phyloP scores from a whole-genome alignment of 345 rosid species.

The Boechera divaricarpa region DNA sequence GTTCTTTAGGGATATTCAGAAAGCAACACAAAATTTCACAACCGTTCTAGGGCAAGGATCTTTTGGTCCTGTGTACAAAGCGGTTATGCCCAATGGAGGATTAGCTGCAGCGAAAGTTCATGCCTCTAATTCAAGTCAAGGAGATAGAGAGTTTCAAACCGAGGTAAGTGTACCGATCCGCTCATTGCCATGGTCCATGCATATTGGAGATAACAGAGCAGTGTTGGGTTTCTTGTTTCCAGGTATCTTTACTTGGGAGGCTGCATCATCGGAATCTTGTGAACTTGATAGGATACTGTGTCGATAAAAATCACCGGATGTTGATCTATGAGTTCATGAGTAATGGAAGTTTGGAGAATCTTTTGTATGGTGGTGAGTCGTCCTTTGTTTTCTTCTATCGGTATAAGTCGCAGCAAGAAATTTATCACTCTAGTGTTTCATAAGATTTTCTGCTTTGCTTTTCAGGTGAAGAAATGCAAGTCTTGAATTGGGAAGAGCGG shows the following conservation, averaged over 20 bases:
- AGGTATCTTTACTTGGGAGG: conserved; percentile 91
- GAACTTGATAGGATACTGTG: conserved; percentile 87
- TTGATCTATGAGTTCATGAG: conserved; percentile 95
- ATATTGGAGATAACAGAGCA: conserved; percentile 13
- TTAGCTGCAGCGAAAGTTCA: conserved; percentile 88
- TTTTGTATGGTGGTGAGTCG: conserved; percentile 69
- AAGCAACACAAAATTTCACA: conserved; percentile 87
- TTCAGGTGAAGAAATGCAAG: conserved; percentile 56
- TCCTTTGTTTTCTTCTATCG: not conserved
- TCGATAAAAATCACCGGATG: conserved; percentile 82
- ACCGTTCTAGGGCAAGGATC: conserved; percentile 89
- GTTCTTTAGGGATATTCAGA: conserved; percentile 88
- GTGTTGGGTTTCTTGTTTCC: conserved; percentile 36
- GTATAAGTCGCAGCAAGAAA: not conserved
- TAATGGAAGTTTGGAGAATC: conserved; percentile 89
- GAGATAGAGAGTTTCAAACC: conserved; percentile 91
- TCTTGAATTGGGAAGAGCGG: conserved; percentile 83
- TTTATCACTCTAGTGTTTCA: conserved; percentile 19
- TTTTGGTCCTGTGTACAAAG: conserved; percentile 95
- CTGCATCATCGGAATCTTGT: conserved; percentile 96
- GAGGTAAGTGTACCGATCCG: conserved; percentile 58
- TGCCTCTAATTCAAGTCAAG: conserved; percentile 89
- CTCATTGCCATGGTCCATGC: not conserved
- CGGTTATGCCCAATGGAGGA: conserved; percentile 67
- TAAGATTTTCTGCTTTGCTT: conserved; percentile 6